Evolutionary conservation across 495 filamentous ascomycete genomes (phyloP).

Genomic region (Margaritispora aquatica): DNA sequence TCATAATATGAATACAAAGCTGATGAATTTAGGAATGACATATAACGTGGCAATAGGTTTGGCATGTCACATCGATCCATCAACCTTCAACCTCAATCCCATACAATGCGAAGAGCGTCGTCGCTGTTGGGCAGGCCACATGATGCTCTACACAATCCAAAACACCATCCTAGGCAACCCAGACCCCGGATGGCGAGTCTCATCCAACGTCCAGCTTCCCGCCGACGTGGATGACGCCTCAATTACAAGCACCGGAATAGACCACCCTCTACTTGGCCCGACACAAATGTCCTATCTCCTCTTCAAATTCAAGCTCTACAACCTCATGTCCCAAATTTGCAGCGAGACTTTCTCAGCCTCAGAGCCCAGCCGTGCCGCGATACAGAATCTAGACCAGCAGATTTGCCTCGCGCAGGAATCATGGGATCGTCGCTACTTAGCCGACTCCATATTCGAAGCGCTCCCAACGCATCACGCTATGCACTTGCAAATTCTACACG

Average conservation of each 20-base stretch:
- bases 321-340: conserved; percentile 36
- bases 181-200: conserved; percentile 12
- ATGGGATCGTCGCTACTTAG: conserved; percentile 33
- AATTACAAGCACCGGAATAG: conserved; percentile 29
- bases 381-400: conserved; percentile 32
- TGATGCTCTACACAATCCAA: conserved; percentile 39
- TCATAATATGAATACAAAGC: background rate
- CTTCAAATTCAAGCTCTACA: conserved; percentile 36
- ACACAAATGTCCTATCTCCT: conserved; percentile 46
- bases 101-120: conserved; percentile 42
- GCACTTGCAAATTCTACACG: conserved; percentile 40
- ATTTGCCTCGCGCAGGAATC: conserved; percentile 33
- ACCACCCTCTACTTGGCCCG: conserved; percentile 27
- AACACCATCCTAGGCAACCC: conserved; percentile 28
- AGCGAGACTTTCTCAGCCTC: conserved; percentile 32
- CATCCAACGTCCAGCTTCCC: conserved; percentile 32
- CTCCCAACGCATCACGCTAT: conserved; percentile 35
- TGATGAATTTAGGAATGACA: conserved; percentile 28
- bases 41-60: conserved; percentile 42
- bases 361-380: conserved; percentile 23
- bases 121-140: conserved; percentile 40
- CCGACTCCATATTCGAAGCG: conserved; percentile 25
- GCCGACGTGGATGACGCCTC: conserved; percentile 40
- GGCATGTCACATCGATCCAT: conserved; percentile 43
- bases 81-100: conserved; percentile 32